These are phyloP conservation scores for Xylariaceae sp. DNA, from an alignment of 2,329 filamentous ascomycete species.

Conservation along the genomic window DNA sequence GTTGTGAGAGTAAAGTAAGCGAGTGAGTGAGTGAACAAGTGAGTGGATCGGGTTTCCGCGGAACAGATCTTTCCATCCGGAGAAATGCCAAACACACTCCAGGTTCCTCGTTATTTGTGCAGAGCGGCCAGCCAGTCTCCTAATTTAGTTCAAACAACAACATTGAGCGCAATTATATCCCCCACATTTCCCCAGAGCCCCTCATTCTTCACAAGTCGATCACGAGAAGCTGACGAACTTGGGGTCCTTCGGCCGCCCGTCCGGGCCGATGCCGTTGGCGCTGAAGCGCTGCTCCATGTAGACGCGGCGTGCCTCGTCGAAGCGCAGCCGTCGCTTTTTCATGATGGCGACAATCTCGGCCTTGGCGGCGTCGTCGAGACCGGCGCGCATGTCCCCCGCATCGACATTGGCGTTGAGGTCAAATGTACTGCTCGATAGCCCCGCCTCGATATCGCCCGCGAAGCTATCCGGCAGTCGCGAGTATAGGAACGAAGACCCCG, in stretches of 20 bases:
- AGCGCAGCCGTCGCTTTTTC: conserved; percentile 74
- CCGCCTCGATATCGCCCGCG: conserved; percentile 78
- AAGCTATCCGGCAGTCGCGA: conserved; percentile 68
- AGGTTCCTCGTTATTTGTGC: background rate
- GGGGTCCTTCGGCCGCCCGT: conserved; percentile 82
- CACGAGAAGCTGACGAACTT: conserved; percentile 92
- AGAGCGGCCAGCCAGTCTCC: background rate
- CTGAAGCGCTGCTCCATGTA: conserved; percentile 83
- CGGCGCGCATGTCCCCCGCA: conserved; percentile 69
- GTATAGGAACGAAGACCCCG: conserved; percentile 52
- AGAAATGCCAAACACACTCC: background rate
- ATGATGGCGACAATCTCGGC: conserved; percentile 81
- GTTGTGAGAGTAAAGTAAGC: background rate
- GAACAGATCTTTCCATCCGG: background rate
- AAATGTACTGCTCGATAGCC: conserved; percentile 76
- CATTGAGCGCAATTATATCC: background rate
- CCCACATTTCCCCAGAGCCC: background rate
- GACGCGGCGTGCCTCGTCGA: conserved; percentile 83
- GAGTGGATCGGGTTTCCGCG: conserved; percentile 3
- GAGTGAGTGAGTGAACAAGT: too few relatives aligned
- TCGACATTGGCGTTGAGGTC: conserved; percentile 76
- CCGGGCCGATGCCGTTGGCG: conserved; percentile 80
- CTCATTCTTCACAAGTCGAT: conserved; percentile 17
- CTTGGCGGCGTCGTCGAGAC: conserved; percentile 77
- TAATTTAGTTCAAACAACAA: background rate